Base-by-base conservation (phyloP, 2,329 filamentous ascomycete species). In the Pseudomassariella vexata region DNA sequence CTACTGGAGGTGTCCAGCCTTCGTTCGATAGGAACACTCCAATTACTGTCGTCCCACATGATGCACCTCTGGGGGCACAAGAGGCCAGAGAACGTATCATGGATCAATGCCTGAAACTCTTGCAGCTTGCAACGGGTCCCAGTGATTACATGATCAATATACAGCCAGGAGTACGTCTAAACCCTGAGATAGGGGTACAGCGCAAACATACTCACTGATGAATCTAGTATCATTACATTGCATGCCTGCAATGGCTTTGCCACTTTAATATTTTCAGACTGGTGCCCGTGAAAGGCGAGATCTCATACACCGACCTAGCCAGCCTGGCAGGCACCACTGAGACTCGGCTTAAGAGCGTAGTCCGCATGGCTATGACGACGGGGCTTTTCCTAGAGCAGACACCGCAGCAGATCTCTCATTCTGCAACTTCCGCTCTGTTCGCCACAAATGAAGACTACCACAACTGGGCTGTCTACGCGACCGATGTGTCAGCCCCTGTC, bases 311-410 rank as follows among this genome's bases (percentile, higher is more conserved):
- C 17, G 33, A 32, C 6, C 32, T 36, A 6, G 26, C 27, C 15
- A 32, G 18, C n/a, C 24, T 28, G 4, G 35, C 35, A 12, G 42
- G 17, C 8, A 19, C 25, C 8, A 33, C 11, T 24, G 26, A 26
- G 24, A 41, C 21, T 14, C 14, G 15, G 10, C 21, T 32, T 10
- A 24, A 19, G 9, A 44, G 30, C 22, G 39, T 57, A 6, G 25
- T 44, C 10, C 48, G 56, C 4, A 52, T 57, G 40, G 50, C 50
- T n/a, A 57, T 59, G 41, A 57, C 51, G 8, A 46, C 38, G 24
- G 33, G 35, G 3, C 32, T 60, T n/a, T 50, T 59, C 37, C 26
- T 29, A n/a, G 54, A 59, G 32, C 44, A 41, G 1, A 32, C 40
- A 10, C 33, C 44, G 9, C 37, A 47, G 6, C 27, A 32, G 4